These are phyloP conservation scores for Wickerhamiella sorbophila DNA, from an alignment of 805 yeast species.

Conservation along the genomic window DNA sequence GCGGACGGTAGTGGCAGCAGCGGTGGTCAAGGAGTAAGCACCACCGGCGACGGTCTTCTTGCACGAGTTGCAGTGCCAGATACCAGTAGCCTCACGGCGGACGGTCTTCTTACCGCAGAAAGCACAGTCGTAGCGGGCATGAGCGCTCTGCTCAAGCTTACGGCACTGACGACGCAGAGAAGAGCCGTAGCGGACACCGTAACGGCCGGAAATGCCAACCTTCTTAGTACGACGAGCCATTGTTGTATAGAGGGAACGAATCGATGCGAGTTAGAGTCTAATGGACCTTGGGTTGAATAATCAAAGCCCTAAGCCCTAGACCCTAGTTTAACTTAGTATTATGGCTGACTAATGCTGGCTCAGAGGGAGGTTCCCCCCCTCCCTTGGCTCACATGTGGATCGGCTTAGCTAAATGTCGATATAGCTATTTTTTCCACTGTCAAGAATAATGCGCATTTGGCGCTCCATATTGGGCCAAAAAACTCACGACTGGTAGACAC, in stretches of 20 bases:
- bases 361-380: too few species aligned
- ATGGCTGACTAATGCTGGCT: not conserved
- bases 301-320: not conserved
- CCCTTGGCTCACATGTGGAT: too few species aligned
- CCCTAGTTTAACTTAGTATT: too few species aligned
- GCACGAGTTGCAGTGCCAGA: constrained; percentile 96
- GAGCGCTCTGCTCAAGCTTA: constrained; percentile 98
- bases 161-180: constrained; percentile 99
- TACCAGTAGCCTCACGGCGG: constrained; percentile 95
- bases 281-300: too few species aligned
- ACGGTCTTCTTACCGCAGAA: constrained; percentile 99
- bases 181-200: constrained; percentile 99
- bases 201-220: constrained; percentile 99
- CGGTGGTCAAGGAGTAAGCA: constrained; percentile 95
- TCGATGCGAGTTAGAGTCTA: not conserved
- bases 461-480: too few species aligned
- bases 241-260: constrained; percentile 3
- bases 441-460: too few species aligned
- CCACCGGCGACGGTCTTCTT: constrained; percentile 98
- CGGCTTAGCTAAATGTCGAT: too few species aligned
- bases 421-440: too few species aligned
- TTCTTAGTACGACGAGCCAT: constrained; percentile 99
- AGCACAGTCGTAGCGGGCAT: constrained; percentile 96
- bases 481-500: too few species aligned
- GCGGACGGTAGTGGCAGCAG: constrained; percentile 99